These are phyloP conservation scores for Diaporthe capsici DNA, from an alignment of 2,329 filamentous ascomycete genomes.

Conservation along the genomic window DNA sequence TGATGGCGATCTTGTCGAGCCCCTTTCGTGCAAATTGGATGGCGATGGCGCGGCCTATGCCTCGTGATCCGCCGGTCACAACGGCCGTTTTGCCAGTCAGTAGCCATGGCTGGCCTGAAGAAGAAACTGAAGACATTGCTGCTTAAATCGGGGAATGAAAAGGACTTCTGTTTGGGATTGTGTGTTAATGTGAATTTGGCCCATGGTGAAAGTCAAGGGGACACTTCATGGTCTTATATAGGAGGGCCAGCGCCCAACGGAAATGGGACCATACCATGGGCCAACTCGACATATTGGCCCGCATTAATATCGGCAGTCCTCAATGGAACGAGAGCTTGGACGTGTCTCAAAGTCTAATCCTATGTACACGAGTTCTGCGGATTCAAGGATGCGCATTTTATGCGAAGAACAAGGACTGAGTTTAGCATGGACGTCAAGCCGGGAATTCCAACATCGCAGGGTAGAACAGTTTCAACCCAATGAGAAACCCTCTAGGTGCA, in stretches of 20 bases:
- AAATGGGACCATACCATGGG: neutral
- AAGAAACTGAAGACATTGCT: neutral
- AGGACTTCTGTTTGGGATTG: neutral
- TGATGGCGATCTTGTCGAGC: neutral
- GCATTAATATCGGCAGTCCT: neutral
- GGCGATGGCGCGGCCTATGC: slow-evolving; percentile 55
- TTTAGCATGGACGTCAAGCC: no score
- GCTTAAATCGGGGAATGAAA: neutral
- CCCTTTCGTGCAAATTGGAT: neutral
- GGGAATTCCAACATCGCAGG: no score
- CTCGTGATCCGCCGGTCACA: slow-evolving; percentile 56
- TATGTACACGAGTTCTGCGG: neutral
- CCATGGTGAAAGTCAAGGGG: neutral
- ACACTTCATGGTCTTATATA: neutral
- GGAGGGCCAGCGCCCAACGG: neutral
- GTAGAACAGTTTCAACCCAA: neutral
- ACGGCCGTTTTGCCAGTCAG: slow-evolving; percentile 52
- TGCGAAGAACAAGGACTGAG: no score
- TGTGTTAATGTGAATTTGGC: neutral
- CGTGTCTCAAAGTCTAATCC: no score
- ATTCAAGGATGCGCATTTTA: no score
- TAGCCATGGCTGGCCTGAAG: neutral
- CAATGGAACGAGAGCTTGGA: no score
- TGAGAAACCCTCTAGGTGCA: no score
- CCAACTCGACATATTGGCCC: neutral